Base-by-base conservation (phyloP, 768 basidiomycete species). In the Albatrellus ellisii region DNA sequence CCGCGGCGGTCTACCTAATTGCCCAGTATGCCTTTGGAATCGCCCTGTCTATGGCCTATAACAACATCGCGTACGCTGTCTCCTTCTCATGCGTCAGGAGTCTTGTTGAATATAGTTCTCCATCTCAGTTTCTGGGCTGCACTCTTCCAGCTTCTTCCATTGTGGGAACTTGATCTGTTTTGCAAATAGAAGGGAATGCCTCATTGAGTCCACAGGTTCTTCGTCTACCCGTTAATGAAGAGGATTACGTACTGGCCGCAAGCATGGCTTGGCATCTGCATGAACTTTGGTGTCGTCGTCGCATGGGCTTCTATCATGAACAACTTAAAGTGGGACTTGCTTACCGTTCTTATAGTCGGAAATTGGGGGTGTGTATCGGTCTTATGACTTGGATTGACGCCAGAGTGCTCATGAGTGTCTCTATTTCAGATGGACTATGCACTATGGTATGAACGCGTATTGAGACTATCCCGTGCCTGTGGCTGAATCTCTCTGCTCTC, bases 401-500 rank as follows among this genome's bases (percentile, higher is more conserved):
- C 9, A 8, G 35, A 10, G 25, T 14, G 28, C 9, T 29, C 28
- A 9, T 9, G 28, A 9, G 9, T 29, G 28, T 29, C n/a, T 15
- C 9, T 36, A 21, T 14, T 18, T 36, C 11, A 22, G 20, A 6
- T 36, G 35, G 35, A 36, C 35, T 1, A 14, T 36, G 7, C 35
- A 36, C 35, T 36, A 32, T 34, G 32, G n/a, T 42, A 26, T 26
- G 28, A 21, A 27, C 3, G n/a, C n/a, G 21, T 25, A 21, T 15
- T 22, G 22, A n/a, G 6, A 28, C 21, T 14, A 11, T 31, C 12
- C 14, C 12, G 18, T 9, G 4, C 14, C 4, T 31, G 10, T 29
- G 9, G 6, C n/a, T 29, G 15, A 28, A 31, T 10, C 14, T 3
- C 32, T 63, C 66, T 26, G 61, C 71, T 39, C 56, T 65, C 26